Conservation (phyloP, 768 basidiomycete species). For the Porphyrellus cyaneotinctus region DNA sequence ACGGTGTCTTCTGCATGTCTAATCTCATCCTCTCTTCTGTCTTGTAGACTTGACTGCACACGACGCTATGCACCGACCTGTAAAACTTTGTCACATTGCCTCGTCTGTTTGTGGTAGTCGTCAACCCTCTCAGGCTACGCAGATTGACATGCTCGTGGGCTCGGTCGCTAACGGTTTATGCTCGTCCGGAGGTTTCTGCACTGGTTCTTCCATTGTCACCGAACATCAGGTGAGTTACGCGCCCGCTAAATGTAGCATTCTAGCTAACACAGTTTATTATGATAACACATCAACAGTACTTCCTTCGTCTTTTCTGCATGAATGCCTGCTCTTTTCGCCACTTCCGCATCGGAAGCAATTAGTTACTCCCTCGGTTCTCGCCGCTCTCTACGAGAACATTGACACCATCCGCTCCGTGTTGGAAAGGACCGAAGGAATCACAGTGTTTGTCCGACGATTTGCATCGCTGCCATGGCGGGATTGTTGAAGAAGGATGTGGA, state of each 20-base stretch:
- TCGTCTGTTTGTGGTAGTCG: no score
- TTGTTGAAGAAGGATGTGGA: slow-evolving; percentile 88
- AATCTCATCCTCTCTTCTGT: no score
- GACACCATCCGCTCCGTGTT: slow-evolving; percentile 73
- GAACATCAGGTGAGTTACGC: slow-evolving; percentile 69
- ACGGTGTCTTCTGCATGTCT: no score
- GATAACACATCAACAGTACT: slow-evolving; percentile 89
- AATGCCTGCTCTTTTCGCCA: slow-evolving; percentile 85
- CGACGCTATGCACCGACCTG: no score
- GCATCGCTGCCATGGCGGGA: slow-evolving; percentile 75
- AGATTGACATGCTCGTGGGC: slow-evolving; percentile 94
- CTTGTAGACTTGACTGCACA: no score
- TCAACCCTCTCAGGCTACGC: slow-evolving; percentile 64
- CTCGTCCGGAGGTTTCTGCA: slow-evolving; percentile 92
- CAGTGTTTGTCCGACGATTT: slow-evolving; percentile 82
- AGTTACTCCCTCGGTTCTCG: slow-evolving; percentile 75
- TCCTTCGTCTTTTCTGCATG: slow-evolving; percentile 96
- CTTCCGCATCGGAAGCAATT: slow-evolving; percentile 83
- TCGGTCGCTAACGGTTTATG: slow-evolving; percentile 82
- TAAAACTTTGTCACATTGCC: no score
- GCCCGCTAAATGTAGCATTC: not conserved
- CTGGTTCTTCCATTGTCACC: slow-evolving; percentile 76
- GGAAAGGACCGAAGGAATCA: slow-evolving; percentile 75
- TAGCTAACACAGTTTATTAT: not conserved
- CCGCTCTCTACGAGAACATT: slow-evolving; percentile 76